Percentiles rank a stretch among this genome's conserved stretches.
These are phyloP conservation scores for Paracorniculantispora psalliotae DNA, from an alignment of 2,329 filamentous ascomycete genomes.

Conservation along the genomic window DNA sequence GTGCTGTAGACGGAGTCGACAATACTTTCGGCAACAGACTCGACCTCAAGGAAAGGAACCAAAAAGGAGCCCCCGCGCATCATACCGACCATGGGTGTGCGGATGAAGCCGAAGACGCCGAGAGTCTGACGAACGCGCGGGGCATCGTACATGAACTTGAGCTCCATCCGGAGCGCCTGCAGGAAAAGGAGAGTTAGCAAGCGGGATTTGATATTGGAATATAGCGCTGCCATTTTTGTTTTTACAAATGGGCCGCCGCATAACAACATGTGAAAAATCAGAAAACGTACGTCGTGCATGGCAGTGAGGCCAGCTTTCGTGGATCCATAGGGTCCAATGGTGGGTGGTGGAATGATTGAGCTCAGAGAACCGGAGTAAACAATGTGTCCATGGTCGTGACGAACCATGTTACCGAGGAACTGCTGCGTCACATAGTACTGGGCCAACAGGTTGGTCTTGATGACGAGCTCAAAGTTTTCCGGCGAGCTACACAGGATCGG, in stretches of 20 bases:
- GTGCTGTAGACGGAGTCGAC: slow-evolving; percentile 26
- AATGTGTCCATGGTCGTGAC: slow-evolving; percentile 57
- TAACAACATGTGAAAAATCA: slow-evolving; percentile 12
- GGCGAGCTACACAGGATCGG: slow-evolving; percentile 27
- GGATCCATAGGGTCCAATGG: slow-evolving; percentile 55
- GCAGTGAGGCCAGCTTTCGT: slow-evolving; percentile 41
- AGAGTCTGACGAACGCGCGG: slow-evolving; percentile 25
- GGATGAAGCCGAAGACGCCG: slow-evolving; percentile 27
- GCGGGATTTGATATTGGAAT: neutral
- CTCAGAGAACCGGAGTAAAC: slow-evolving; percentile 58
- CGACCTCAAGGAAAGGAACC: slow-evolving; percentile 28
- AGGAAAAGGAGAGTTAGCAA: neutral
- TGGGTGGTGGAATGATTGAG: slow-evolving; percentile 46
- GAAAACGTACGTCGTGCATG: slow-evolving; percentile 23
- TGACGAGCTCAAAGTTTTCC: slow-evolving; percentile 25
- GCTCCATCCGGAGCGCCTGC: slow-evolving; percentile 27
- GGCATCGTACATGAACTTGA: slow-evolving; percentile 26
- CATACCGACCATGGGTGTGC: slow-evolving; percentile 24
- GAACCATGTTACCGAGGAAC: slow-evolving; percentile 56
- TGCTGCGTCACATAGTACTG: slow-evolving; percentile 55
- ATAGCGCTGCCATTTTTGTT: no score
- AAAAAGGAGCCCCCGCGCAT: slow-evolving; percentile 23
- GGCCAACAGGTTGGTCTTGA: slow-evolving; percentile 47
- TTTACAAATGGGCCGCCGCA: no score
- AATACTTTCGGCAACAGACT: slow-evolving; percentile 27